Evolutionary conservation across 768 basidiomycete genomes (phyloP), one percentile per base, ranked within the genome.

Genomic region (Podaxis sp.): DNA sequence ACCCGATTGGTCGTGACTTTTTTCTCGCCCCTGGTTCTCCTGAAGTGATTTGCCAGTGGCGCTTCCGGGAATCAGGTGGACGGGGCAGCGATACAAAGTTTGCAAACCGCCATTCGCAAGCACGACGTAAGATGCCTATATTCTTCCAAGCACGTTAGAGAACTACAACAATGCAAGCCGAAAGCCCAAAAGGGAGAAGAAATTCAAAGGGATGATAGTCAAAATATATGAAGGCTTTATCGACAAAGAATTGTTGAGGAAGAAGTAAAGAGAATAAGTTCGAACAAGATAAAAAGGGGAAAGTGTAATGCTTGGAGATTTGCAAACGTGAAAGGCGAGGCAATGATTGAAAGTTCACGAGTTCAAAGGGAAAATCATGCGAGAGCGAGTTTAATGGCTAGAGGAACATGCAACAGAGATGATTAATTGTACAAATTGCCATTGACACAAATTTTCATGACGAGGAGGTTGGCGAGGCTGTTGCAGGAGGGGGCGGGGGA

Each of bases 341-440:
- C 37, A 46, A 50, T 50, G 46, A 37, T 49, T n/a, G 33, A 40
- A 49, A 59, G 49, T 59, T 59, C 49, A 52, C 30, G 54, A 53
- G 28, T 44, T 50, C 24, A 53, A 53, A 22, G n/a, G 13, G 28
- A 28, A 24, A 22, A 53, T 38, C 28, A 53, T 53, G 52, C 56
- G 22, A 20, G 41, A 49, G 30, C 28, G 55, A 53, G 41, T 53
- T 44, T 24, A 20, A 53, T 36, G 60, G 30, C 40, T 41, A 36
- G 52, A 49, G 13, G 37, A 55, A 54, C 44, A 62, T 62, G 60
- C 60, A 53, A 58, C 26, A 33, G 51, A 54, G 38, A 59, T 62
- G 62, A 62, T 58, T 48, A 55, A 46, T 62, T 41, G 44, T 62
- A 62, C 60, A 62, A 10, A 44, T 56, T 62, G 60, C 54, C 22